Conservation (phyloP, 2,329 filamentous ascomycete species). For the Chalara sp. region DNA sequence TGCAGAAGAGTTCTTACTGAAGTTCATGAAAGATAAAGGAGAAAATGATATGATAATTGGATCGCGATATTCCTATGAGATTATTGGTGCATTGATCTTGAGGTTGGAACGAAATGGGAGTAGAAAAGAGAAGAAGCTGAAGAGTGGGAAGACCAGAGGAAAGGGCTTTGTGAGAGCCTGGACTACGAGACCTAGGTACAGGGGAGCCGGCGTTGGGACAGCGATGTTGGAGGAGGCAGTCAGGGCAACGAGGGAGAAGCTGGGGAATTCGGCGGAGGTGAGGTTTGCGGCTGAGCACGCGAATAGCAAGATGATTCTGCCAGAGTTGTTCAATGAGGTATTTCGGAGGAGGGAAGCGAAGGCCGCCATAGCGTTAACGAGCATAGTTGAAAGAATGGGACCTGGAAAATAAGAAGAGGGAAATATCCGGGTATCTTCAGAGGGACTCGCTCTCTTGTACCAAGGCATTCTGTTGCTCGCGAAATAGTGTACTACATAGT, state of each 20-base stretch:
- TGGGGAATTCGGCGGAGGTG: constrained; percentile 58
- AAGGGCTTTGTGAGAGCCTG: constrained; percentile 72
- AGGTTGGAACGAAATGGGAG: constrained; percentile 45
- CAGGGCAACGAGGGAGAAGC: no score
- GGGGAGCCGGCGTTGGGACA: constrained; percentile 64
- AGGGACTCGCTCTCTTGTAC: no score
- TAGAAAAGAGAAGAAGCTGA: constrained; percentile 14
- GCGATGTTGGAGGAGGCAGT: no score
- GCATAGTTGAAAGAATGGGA: no score
- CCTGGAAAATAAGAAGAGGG: no score
- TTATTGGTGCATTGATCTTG: constrained; percentile 67
- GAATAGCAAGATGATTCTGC: no score
- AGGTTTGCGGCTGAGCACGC: constrained; percentile 74
- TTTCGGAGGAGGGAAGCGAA: constrained; percentile 52
- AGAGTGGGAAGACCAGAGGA: constrained; percentile 42
- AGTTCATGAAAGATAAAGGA: constrained; percentile 20
- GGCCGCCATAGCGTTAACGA: constrained; percentile 47
- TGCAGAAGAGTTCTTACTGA: constrained; percentile 23
- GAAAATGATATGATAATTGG: no score
- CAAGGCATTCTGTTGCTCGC: no score
- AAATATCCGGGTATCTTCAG: no score
- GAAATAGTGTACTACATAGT: no score
- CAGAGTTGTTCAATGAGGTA: no score
- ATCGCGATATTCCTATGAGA: constrained; percentile 59
- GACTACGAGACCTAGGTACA: constrained; percentile 67